Evolutionary conservation across 208 protist genomes (phyloP), one percentile per base, ranked within the genome.

Genomic region (Leishmania aethiopica): DNA sequence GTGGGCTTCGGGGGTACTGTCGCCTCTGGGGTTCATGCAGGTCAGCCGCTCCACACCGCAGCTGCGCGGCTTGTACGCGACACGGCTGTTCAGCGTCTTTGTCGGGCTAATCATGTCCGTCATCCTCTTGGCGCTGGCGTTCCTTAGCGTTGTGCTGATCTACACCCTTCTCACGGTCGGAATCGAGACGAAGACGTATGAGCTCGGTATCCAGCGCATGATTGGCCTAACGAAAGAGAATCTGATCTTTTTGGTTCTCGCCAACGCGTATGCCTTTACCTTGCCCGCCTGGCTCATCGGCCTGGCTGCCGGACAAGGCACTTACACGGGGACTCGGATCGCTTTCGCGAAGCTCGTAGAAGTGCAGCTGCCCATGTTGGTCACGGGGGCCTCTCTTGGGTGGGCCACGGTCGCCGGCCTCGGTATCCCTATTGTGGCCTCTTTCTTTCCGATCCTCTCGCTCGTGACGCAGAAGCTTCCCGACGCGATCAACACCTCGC

Each of bases 181-280:
- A 69, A 86, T 99, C 5, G 97, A 99, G 42, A 98, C 92, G 37
- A 88, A 96, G 64, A 97, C 91, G n/a, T 99, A 99, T 88, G 97
- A 99, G 81, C 86, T 98, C 32, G 98, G 96, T 73, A 93, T 99
- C 47, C 86, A 98, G 71, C 91, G 98, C 75, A 99, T 99, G 95
- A 76, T 99, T 66, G 95, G 95, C 57, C 93, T 97, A 77, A 88
- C 88, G 32, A 85, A 87, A 28, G 79, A 69, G 47, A 88, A 91
- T 62, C 22, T 96, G 28, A 79, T 94, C 17, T 55, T 89, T 19
- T 78, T 95, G 73, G 84, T 97, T 28, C 70, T 97, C 22, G 72
- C 85, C 7, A 89, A 97, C 72, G 91, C 87, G 28, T 90, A 93
- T 79, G 40, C 89, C 40, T 98, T 95, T 82, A 83, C 95, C 6